Evolutionary conservation across 1,139 yeast genomes (phyloP).

Genomic region (Debaryomyces subglobosus): DNA sequence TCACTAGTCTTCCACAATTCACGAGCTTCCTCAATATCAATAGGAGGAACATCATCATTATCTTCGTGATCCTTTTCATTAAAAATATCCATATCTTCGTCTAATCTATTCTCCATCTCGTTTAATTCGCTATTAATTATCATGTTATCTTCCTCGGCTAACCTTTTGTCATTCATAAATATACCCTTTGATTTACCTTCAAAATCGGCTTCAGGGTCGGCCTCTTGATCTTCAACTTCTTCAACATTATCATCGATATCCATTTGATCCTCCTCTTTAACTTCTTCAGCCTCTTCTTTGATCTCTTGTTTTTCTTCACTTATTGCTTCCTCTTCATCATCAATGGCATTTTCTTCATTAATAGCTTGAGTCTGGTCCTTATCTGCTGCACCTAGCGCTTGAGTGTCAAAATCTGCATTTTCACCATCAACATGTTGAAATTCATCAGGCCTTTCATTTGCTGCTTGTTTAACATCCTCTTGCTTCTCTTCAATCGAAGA

Average conservation of each 20-base stretch:
- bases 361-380: constrained; percentile 77
- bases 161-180: constrained; percentile 50
- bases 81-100: constrained; percentile 18
- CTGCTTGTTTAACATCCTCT: constrained; percentile 50
- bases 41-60: constrained; percentile 41
- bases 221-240: constrained; percentile 27
- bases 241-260: constrained; percentile 18
- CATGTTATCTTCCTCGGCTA: constrained; percentile 28
- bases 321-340: constrained; percentile 51
- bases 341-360: constrained; percentile 86
- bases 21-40: constrained; percentile 67
- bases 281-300: constrained; percentile 21
- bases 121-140: constrained; percentile 32
- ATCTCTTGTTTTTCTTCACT: constrained; percentile 23
- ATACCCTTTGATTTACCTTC: constrained; percentile 59
- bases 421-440: constrained; percentile 92
- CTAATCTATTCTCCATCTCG: constrained; percentile 32
- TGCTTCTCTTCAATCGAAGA: constrained; percentile 51
- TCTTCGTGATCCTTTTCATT: constrained; percentile 23
- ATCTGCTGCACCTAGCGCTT: constrained; percentile 90
- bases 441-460: constrained; percentile 78
- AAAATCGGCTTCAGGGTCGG: constrained; percentile 45
- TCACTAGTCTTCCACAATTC: constrained; percentile 84
- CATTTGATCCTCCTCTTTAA: constrained; percentile 10
- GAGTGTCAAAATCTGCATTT: constrained; percentile 73